Conservation (phyloP, 176 grass and related monocot genomes). For the Elaeis guineensis region DNA sequence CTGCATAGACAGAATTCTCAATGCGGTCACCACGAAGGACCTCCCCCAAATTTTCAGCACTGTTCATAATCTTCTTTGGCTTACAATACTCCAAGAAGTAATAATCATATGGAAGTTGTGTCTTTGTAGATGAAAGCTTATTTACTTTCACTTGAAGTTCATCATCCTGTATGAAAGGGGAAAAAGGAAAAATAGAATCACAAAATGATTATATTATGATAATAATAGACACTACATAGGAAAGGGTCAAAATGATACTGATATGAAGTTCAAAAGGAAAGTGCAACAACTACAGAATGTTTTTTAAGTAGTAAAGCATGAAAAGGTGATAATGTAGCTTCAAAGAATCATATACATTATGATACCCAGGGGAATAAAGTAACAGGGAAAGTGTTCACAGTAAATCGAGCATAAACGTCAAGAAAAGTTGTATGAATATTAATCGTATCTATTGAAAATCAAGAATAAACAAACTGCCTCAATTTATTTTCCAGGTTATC, state of each 20-base stretch:
- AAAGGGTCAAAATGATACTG: background rate
- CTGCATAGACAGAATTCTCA: slow-evolving; percentile 69
- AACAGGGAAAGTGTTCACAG: too few relatives aligned
- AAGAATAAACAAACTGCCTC: too few relatives aligned
- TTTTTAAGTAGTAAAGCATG: too few relatives aligned
- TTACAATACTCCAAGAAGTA: slow-evolving; percentile 87
- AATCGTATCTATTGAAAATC: too few relatives aligned
- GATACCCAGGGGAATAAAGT: too few relatives aligned
- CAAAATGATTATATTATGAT: slow-evolving; percentile 7
- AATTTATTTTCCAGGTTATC: too few relatives aligned
- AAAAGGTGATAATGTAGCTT: too few relatives aligned
- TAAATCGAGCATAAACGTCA: too few relatives aligned
- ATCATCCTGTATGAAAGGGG: slow-evolving; percentile 37
- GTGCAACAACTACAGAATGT: too few relatives aligned
- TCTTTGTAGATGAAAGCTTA: slow-evolving; percentile 76
- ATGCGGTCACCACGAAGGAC: slow-evolving; percentile 81
- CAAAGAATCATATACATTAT: too few relatives aligned
- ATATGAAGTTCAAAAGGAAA: too few relatives aligned
- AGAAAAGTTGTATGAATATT: too few relatives aligned
- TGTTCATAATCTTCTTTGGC: slow-evolving; percentile 56
- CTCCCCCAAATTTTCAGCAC: slow-evolving; percentile 75
- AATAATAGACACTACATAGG: background rate
- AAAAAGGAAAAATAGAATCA: background rate
- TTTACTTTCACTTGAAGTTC: slow-evolving; percentile 84
- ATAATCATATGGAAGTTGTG: slow-evolving; percentile 80